A percentile compares a stretch with the other conserved stretches of the same genome.
phyloP scores from a whole-genome alignment of 2,329 filamentous ascomycete species.

The Bretziella fagacearum region DNA sequence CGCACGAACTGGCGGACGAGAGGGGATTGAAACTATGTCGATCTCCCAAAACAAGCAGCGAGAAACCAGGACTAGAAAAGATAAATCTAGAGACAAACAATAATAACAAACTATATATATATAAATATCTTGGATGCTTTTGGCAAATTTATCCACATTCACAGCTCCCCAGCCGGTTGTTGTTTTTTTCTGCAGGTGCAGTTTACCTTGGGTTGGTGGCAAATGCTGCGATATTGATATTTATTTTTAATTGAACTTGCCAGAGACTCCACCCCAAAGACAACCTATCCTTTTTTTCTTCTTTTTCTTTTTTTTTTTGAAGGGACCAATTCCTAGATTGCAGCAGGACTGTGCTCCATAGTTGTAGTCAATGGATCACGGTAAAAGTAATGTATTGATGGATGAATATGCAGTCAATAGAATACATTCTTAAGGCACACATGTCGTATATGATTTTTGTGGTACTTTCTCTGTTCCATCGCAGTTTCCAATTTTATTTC shows the following conservation, averaged over 20 bases:
- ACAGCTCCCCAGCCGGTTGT: not conserved
- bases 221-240: not conserved
- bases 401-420: not conserved
- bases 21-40: not conserved
- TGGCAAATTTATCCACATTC: not conserved
- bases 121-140: not conserved
- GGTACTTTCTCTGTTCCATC: not conserved
- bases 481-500: not conserved
- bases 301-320: not conserved
- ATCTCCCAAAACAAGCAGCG: not conserved
- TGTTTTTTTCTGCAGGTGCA: not conserved
- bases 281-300: not conserved
- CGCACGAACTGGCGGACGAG: not conserved
- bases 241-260: no score
- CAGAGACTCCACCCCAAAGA: not conserved
- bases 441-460: not conserved
- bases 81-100: not conserved
- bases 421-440: not conserved
- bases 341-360: not conserved
- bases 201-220: not conserved
- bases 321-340: not conserved
- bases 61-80: no score
- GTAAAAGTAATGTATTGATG: slow-evolving; percentile 1
- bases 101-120: not conserved
- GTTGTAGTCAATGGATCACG: not conserved